Evolutionary conservation across 768 basidiomycete genomes (phyloP).

Genomic region (Neoboletus brunneissimus): DNA sequence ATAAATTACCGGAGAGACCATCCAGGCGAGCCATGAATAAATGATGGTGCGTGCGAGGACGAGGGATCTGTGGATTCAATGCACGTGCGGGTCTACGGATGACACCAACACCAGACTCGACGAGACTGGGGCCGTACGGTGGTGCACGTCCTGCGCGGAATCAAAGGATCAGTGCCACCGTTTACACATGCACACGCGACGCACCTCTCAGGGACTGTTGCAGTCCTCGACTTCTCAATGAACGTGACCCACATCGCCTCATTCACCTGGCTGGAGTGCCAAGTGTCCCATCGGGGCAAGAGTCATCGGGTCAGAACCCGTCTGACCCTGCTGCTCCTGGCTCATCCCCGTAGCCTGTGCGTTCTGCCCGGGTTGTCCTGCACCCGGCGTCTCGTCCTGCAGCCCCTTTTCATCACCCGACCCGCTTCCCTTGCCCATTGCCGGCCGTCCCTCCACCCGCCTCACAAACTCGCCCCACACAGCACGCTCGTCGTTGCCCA

Average conservation of each 20-base stretch:
- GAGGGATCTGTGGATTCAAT: background rate
- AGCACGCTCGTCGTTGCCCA: conserved; percentile 54
- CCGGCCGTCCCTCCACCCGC: conserved; percentile 51
- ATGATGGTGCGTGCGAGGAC: conserved; percentile 1
- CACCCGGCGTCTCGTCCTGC: conserved; percentile 15
- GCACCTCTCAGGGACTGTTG: conserved; percentile 11
- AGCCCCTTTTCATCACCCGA: conserved; percentile 23
- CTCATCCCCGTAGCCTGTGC: background rate
- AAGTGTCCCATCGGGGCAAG: conserved; percentile 19
- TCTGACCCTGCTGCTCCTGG: conserved; percentile 21
- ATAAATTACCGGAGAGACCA: conserved; percentile 16
- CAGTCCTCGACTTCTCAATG: background rate
- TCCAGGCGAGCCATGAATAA: background rate
- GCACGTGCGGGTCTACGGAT: background rate
- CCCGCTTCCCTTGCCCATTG: conserved; percentile 28
- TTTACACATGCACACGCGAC: background rate
- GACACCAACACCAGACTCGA: conserved; percentile 1
- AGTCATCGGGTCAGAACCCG: conserved; percentile 15
- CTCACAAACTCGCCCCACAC: conserved; percentile 71
- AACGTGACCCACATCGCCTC: background rate
- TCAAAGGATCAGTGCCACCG: background rate
- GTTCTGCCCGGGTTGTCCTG: conserved; percentile 3
- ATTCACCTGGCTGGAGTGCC: conserved; percentile 18
- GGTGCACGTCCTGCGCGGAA: conserved; percentile 6
- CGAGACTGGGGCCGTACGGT: background rate